Percentiles rank a stretch among this genome's conserved stretches.
Conservation (phyloP, 192 early-diverging fungal species). For the Mortierella hygrophila region DNA sequence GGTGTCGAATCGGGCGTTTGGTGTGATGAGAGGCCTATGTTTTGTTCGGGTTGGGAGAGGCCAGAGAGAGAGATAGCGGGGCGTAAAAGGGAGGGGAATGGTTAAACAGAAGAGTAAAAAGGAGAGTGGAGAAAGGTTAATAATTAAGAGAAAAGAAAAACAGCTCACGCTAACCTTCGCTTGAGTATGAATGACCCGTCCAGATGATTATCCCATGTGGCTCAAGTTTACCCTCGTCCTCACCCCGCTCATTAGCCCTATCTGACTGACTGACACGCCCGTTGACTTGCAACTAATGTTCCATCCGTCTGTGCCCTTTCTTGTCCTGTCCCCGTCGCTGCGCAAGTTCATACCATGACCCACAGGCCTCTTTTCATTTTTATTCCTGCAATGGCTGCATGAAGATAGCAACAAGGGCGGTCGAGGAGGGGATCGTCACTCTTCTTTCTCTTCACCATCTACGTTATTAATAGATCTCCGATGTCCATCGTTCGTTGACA, state of each 20-base stretch:
- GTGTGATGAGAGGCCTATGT: slow-evolving; percentile 16
- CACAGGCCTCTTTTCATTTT: neutral
- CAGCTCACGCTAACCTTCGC: neutral
- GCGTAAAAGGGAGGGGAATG: neutral
- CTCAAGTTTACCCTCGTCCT: neutral
- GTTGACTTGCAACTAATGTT: neutral
- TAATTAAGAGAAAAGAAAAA: neutral
- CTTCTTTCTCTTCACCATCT: neutral
- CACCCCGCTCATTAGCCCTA: neutral
- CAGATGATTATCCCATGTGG: slow-evolving; percentile 2
- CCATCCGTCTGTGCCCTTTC: neutral
- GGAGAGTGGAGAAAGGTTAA: neutral
- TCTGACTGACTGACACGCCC: neutral
- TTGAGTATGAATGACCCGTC: neutral
- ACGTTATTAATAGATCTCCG: neutral
- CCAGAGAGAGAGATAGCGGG: neutral
- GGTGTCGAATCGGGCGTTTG: slow-evolving; percentile 14
- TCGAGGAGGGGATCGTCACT: neutral
- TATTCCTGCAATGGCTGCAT: neutral
- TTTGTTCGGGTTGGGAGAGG: neutral
- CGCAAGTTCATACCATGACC: neutral
- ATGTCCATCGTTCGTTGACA: neutral
- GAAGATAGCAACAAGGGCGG: neutral
- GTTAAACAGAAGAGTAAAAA: neutral
- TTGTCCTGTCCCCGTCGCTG: neutral